phyloP scores from a whole-genome alignment of 2,329 filamentous ascomycete species.

The Calonectria crousiana region DNA sequence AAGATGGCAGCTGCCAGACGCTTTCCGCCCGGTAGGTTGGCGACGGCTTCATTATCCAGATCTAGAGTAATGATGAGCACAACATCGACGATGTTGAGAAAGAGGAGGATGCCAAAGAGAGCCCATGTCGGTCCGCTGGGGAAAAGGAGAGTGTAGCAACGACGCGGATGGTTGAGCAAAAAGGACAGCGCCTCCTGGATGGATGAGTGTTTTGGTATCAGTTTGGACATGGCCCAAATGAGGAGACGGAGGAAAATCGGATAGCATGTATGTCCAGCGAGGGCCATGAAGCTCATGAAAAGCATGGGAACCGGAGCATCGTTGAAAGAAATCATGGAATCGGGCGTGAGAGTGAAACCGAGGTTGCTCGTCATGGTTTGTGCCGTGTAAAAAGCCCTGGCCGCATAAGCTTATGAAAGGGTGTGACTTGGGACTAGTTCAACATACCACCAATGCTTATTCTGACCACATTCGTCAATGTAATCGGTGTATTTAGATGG shows the following conservation, averaged over 20 bases:
- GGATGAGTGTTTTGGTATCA: slow-evolving; percentile 52
- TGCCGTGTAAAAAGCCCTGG: slow-evolving; percentile 61
- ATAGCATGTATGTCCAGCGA: slow-evolving; percentile 68
- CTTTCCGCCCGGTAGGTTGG: slow-evolving; percentile 56
- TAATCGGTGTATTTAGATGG: slow-evolving; percentile 55
- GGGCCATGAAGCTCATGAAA: slow-evolving; percentile 61
- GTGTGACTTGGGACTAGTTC: too few relatives aligned
- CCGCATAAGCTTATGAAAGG: slow-evolving; percentile 13
- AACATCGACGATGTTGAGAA: slow-evolving; percentile 66
- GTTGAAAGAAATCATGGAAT: slow-evolving; percentile 64
- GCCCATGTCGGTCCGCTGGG: slow-evolving; percentile 71
- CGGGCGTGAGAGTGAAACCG: slow-evolving; percentile 66
- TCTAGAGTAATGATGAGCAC: slow-evolving; percentile 66
- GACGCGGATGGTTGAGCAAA: slow-evolving; percentile 71
- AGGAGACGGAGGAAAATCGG: slow-evolving; percentile 69
- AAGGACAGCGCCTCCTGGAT: slow-evolving; percentile 64
- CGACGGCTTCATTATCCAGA: slow-evolving; percentile 64
- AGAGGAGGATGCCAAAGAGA: slow-evolving; percentile 62
- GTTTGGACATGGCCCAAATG: slow-evolving; percentile 67
- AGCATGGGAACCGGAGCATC: slow-evolving; percentile 58
- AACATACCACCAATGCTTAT: slow-evolving; percentile 63
- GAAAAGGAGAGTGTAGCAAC: slow-evolving; percentile 74
- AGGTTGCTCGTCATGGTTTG: slow-evolving; percentile 66
- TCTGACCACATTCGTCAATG: slow-evolving; percentile 53
- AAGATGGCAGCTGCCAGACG: slow-evolving; percentile 69